Percentiles rank a stretch among this genome's conserved stretches.
Evolutionary conservation across 139 green algal species (phyloP).

Genomic region (Penium margaritaceum): DNA sequence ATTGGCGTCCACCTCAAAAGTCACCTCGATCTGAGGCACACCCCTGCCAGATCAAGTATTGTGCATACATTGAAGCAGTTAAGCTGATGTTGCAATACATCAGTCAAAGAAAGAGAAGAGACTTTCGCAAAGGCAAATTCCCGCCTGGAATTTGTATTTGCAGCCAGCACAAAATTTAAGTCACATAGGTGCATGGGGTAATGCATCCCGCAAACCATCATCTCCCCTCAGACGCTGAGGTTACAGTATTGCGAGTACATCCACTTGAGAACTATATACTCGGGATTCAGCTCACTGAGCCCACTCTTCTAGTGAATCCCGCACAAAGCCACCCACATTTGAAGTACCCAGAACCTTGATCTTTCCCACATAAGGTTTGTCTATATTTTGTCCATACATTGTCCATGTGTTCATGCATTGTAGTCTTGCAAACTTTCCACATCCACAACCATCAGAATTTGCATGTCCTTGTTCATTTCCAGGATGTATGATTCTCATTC

Average conservation of each 20-base stretch:
- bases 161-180: not conserved
- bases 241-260: too few species aligned
- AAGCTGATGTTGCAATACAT: not conserved
- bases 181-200: too few species aligned
- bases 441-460: not conserved
- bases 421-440: not conserved
- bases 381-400: not conserved
- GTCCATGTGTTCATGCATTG: not conserved
- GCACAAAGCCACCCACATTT: too few species aligned
- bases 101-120: not conserved
- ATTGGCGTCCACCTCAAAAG: constrained; percentile 60
- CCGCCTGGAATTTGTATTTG: not conserved
- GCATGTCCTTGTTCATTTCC: not conserved
- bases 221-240: too few species aligned
- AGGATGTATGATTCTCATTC: constrained; percentile 2
- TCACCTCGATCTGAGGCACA: constrained; percentile 59
- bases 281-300: too few species aligned
- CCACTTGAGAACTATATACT: too few species aligned
- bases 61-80: not conserved
- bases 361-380: not conserved
- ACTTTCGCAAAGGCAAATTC: not conserved
- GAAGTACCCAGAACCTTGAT: not conserved
- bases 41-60: constrained; percentile 30
- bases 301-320: too few species aligned
- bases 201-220: too few species aligned